Evolutionary conservation across 2,329 filamentous ascomycete species (phyloP).

Genomic region (Diaporthe australafricana): DNA sequence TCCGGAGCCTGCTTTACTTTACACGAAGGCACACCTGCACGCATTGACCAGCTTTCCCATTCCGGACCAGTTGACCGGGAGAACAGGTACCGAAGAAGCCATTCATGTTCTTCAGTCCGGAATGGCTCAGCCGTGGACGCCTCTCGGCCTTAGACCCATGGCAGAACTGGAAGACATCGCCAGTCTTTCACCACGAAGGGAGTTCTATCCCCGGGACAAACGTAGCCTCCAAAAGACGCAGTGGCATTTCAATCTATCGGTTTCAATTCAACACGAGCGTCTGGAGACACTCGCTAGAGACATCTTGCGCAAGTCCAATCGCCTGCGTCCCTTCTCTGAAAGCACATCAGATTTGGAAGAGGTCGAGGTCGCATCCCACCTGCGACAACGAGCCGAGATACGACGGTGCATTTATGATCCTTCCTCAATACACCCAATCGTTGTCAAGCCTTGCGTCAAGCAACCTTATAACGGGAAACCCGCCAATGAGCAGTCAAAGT

Average conservation of each 20-base stretch:
- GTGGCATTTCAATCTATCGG: constrained; percentile 49
- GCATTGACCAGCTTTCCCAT: constrained; percentile 69
- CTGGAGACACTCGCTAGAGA: constrained; percentile 45
- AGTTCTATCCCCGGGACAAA: constrained; percentile 52
- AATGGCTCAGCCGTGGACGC: constrained; percentile 61
- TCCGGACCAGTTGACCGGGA: constrained; percentile 66
- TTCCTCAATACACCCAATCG: constrained; percentile 14
- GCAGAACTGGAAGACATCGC: constrained; percentile 41
- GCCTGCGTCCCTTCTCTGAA: constrained; percentile 41
- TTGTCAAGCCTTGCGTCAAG: fast-evolving
- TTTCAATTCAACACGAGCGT: constrained; percentile 52
- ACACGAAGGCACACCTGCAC: constrained; percentile 69
- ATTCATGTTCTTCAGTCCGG: constrained; percentile 61
- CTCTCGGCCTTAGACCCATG: constrained; percentile 38
- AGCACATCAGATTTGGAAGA: neutral
- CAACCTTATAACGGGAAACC: too few species aligned
- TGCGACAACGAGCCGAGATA: constrained; percentile 21
- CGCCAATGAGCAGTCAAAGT: neutral
- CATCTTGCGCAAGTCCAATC: constrained; percentile 47
- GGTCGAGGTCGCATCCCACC: neutral
- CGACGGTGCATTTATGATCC: constrained; percentile 36
- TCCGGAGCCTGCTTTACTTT: constrained; percentile 64
- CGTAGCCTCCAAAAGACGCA: constrained; percentile 49
- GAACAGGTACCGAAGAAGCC: constrained; percentile 72
- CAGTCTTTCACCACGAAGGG: constrained; percentile 45